Conservation (phyloP, 495 filamentous ascomycete genomes). For the Extremus antarcticus region DNA sequence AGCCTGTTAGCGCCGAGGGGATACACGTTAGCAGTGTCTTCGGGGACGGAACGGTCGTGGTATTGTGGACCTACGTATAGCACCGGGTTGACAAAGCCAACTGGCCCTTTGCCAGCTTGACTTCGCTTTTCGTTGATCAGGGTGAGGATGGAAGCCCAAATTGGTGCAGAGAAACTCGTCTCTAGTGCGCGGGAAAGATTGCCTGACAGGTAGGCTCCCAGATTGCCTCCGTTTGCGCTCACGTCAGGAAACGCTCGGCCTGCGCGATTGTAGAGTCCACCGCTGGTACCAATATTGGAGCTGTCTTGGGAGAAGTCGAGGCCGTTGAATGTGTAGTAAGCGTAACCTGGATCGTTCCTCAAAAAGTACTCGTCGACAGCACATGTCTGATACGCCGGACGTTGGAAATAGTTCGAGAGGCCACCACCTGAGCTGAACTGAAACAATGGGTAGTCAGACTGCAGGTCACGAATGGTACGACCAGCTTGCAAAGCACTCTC, state of each 20-base stretch:
- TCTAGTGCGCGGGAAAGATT: slow-evolving; percentile 1
- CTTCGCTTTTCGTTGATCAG: slow-evolving; percentile 42
- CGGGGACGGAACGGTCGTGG: too few species aligned
- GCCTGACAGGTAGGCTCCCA: slow-evolving; percentile 24
- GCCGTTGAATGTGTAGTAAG: slow-evolving; percentile 9
- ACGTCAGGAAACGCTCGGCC: slow-evolving; percentile 60
- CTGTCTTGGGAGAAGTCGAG: too few species aligned
- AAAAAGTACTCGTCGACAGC: slow-evolving; percentile 4
- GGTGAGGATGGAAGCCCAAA: slow-evolving; percentile 24
- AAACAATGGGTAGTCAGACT: neutral
- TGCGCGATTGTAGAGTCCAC: slow-evolving; percentile 38
- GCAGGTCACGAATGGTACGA: neutral
- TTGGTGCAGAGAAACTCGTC: slow-evolving; percentile 16
- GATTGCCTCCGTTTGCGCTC: slow-evolving; percentile 52
- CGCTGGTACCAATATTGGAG: slow-evolving; percentile 15
- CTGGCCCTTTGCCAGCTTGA: slow-evolving; percentile 21
- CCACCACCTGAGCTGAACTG: slow-evolving; percentile 9
- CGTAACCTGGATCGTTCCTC: neutral
- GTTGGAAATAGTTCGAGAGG: slow-evolving; percentile 14
- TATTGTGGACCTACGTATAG: slow-evolving; percentile 4
- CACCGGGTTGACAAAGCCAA: slow-evolving; percentile 24
- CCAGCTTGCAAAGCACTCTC: slow-evolving; percentile 18
- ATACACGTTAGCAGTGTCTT: too few species aligned
- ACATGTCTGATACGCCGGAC: slow-evolving; percentile 12
- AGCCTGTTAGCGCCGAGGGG: too few species aligned